Evolutionary conservation across 352 stramenopile genomes (phyloP).

Genomic region (Blastocystis sp.): DNA sequence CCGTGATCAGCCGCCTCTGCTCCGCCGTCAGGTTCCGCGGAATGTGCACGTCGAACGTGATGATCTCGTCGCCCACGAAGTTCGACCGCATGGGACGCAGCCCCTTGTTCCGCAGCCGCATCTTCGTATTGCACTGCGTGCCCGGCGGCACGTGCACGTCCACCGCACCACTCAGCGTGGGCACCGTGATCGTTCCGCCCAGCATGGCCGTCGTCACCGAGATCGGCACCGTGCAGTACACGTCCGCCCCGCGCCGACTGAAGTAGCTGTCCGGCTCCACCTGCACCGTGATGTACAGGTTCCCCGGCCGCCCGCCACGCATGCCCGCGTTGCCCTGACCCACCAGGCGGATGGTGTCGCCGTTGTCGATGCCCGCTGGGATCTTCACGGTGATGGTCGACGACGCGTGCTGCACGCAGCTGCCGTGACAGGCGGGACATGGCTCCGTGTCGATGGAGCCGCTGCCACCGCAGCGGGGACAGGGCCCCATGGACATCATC

Average conservation of each 20-base stretch:
- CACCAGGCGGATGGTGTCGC: slow-evolving; percentile 16
- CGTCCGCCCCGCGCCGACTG: slow-evolving; percentile 74
- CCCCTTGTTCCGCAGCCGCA: slow-evolving; percentile 77
- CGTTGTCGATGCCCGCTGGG: slow-evolving; percentile 59
- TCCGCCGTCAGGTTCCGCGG: slow-evolving; percentile 70
- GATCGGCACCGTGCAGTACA: slow-evolving; percentile 75
- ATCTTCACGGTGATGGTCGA: slow-evolving; percentile 78
- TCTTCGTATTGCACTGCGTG: slow-evolving; percentile 73
- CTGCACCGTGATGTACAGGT: slow-evolving; percentile 75
- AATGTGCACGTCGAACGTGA: slow-evolving; percentile 75
- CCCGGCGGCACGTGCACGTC: slow-evolving; percentile 66
- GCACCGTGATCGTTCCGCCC: slow-evolving; percentile 70
- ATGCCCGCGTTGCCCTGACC: slow-evolving; percentile 48
- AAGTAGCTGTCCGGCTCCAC: slow-evolving; percentile 70
- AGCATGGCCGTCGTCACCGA: slow-evolving; percentile 73
- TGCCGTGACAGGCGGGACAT: slow-evolving; percentile 70
- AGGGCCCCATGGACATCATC: slow-evolving; percentile 46
- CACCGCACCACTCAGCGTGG: slow-evolving; percentile 74
- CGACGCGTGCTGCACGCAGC: slow-evolving; percentile 61
- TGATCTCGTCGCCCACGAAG: slow-evolving; percentile 72
- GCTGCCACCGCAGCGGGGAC: slow-evolving; percentile 21
- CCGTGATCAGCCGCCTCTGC: slow-evolving; percentile 75
- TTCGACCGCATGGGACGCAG: slow-evolving; percentile 78
- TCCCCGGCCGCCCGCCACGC: slow-evolving; percentile 70
- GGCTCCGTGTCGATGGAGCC: slow-evolving; percentile 70